Percentiles rank a stretch among this genome's conserved stretches.
phyloP scores from a whole-genome alignment of 2,329 filamentous ascomycete species.

The Magnaporthiopsis rhizophila region DNA sequence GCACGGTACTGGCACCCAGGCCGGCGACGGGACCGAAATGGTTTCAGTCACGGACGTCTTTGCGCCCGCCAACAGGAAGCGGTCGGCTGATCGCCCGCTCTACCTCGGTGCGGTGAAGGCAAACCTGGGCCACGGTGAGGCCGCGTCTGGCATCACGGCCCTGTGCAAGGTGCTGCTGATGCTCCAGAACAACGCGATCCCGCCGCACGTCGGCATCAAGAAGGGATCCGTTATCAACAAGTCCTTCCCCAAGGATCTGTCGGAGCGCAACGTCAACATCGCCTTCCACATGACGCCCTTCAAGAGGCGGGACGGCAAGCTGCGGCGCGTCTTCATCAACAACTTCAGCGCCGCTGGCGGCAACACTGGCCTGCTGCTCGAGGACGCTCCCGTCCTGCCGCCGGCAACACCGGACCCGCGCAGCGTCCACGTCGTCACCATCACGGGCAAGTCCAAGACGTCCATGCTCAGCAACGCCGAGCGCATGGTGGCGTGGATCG shows the following conservation, averaged over 20 bases:
- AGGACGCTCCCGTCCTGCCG: constrained; percentile 44
- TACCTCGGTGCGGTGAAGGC: constrained; percentile 57
- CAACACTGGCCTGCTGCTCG: constrained; percentile 59
- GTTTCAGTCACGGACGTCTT: constrained; percentile 57
- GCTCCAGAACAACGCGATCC: constrained; percentile 54
- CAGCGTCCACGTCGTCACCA: constrained; percentile 46
- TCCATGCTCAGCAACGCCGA: constrained; percentile 53
- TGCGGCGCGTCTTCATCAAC: constrained; percentile 49
- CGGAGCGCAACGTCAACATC: constrained; percentile 50
- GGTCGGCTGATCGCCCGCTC: constrained; percentile 42
- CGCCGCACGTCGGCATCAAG: constrained; percentile 62
- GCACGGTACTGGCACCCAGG: constrained; percentile 84
- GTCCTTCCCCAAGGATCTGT: constrained; percentile 48
- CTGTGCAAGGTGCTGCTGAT: constrained; percentile 58
- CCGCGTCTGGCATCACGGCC: constrained; percentile 53
- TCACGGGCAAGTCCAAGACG: constrained; percentile 48
- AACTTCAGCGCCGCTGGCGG: constrained; percentile 66
- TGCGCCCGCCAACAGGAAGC: constrained; percentile 37
- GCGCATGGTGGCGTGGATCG: constrained; percentile 45
- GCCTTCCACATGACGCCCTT: constrained; percentile 45
- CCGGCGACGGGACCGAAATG: constrained; percentile 78
- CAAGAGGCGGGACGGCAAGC: constrained; percentile 37
- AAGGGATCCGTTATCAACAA: constrained; percentile 43
- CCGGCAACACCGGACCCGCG: constrained; percentile 38
- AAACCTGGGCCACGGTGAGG: constrained; percentile 56